Base-by-base conservation (phyloP, 1,139 yeast genomes). In the Suhomyces atakaporum region DNA sequence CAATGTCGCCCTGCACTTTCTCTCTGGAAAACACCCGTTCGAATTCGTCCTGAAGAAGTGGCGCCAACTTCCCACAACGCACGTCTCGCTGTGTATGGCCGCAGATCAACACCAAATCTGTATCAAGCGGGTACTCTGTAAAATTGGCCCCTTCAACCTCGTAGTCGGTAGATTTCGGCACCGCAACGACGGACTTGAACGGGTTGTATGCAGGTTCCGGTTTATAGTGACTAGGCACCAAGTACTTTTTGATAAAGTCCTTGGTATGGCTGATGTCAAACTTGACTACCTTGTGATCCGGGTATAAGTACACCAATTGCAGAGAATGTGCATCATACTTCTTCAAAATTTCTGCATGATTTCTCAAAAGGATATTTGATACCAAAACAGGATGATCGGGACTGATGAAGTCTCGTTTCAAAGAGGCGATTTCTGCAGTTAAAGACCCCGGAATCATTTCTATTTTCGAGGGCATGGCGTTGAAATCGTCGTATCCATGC, bases 31-130 rank as follows among this genome's bases (percentile, higher is more conserved):
- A 47, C 1, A 74, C 79, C 27, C 45, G 47, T 12, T 56, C 52
- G 39, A 84, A 77, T 53, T 84, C 89, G 4, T 62, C 49, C 27
- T 58, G 52, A 0, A 84, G 52, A 13, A 77, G 36, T 0, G 88
- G 88, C 0, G 84, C 90, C 8, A 80, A 48, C 13, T 58, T 50
- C 0, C 90, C 92, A 60, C 94, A 84, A 29, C 94, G 55, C 1
- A 67, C 61, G 53, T 84, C 94, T 40, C 92, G 57, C 30, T 69
- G 58, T 0, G 67, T 53, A 50, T 84, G 94, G 0, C 88, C 90
- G 56, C 94, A 84, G 2, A 81, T 73, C 16, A 83, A 56, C 0
- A 80, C 56, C 35, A 71, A 39, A 25, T 58, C 61, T 18, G 54
- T 52, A 1, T 36, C 43, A 5, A 63, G 29, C 0, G 40, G 30